Base-by-base conservation (phyloP, 768 basidiomycete species). In the Boletus speciosus region DNA sequence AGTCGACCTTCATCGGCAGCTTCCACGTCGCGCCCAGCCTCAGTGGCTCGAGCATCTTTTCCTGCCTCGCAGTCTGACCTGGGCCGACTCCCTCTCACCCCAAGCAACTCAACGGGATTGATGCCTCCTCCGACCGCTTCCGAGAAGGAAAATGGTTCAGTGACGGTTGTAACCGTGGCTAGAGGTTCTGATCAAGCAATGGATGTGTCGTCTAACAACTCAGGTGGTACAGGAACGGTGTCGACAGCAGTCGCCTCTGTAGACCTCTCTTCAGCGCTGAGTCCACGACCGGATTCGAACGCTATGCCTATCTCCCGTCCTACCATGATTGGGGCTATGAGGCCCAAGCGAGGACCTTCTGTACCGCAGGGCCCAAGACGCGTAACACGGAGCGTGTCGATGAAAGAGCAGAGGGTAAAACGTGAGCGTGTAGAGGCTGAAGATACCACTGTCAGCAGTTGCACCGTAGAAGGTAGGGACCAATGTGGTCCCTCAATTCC, bases 311-410 rank as follows among this genome's bases (percentile, higher is more conserved):
- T 42, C 9, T 15, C 55, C 4, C 55, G 55, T 27, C 45, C 47
- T 39, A 36, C 12, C 14, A 21, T 56, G 8, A 19, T 58, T 9
- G 47, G 51, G 1, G 45, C 53, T 29, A 57, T 63, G 61, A 67
- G 56, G 5, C 59, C 45, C n/a, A 66, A 49, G 37, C 56, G 47
- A 51, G 59, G 51, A 31, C 54, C 60, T 32, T 59, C 55, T 1
- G n/a, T 16, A 21, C 53, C 49, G 12, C 49, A 46, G 10, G 56
- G 49, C 15, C n/a, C 55, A 23, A 63, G 52, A 37, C 70, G 66
- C 6, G 31, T 70, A 12, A 70, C 69, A 12, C 57, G 69, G 29
- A 70, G 69, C 32, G 52, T 61, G 9, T 71, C 68, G 15, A 43
- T 71, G 59, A 71, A 58, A 45, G 58, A 62, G 31, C 52, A 59